Percentiles rank a stretch among this genome's conserved stretches.
phyloP scores from a whole-genome alignment of 2,329 filamentous ascomycete genomes.

The Aureobasidium sp. region DNA sequence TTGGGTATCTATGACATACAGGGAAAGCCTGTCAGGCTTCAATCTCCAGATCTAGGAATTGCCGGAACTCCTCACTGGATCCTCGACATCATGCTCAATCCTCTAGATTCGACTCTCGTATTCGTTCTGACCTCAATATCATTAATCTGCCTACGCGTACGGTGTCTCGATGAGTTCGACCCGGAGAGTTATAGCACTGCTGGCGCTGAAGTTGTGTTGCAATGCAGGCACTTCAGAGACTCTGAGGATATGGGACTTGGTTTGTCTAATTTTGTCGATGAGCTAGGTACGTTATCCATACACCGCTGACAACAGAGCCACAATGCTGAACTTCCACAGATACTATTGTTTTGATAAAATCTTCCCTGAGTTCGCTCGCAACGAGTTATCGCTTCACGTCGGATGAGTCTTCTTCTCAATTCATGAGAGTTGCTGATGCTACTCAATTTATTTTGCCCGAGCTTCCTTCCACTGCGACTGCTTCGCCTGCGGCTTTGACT shows the following conservation, averaged over 20 bases:
- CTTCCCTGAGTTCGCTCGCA: slow-evolving; percentile 26
- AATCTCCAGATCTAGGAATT: slow-evolving; percentile 25
- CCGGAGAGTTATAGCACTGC: slow-evolving; percentile 21
- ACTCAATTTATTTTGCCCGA: slow-evolving; percentile 21
- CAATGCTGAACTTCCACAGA: slow-evolving; percentile 21
- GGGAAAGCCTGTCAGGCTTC: slow-evolving; percentile 20
- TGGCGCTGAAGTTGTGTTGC: slow-evolving; percentile 35
- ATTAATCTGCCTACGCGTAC: slow-evolving; percentile 45
- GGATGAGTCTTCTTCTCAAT: slow-evolving; percentile 10
- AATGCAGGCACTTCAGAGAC: slow-evolving; percentile 50
- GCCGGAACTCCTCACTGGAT: slow-evolving; percentile 41
- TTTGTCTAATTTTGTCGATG: slow-evolving; percentile 25
- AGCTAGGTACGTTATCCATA: slow-evolving; percentile 26
- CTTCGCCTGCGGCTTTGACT: neutral
- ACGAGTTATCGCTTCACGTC: slow-evolving; percentile 27
- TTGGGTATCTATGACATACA: slow-evolving; percentile 32
- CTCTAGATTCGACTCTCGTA: slow-evolving; percentile 42
- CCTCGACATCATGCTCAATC: slow-evolving; percentile 49
- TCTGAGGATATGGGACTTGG: slow-evolving; percentile 46
- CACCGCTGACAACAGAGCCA: neutral
- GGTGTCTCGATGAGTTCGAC: slow-evolving; percentile 24
- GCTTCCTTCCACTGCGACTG: neutral
- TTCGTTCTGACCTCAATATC: slow-evolving; percentile 53
- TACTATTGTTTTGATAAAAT: slow-evolving; percentile 28
- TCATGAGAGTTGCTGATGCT: slow-evolving; percentile 26